Evolutionary conservation across 2,329 filamentous ascomycete genomes (phyloP).

Genomic region (Coleophoma eucalyptorum): DNA sequence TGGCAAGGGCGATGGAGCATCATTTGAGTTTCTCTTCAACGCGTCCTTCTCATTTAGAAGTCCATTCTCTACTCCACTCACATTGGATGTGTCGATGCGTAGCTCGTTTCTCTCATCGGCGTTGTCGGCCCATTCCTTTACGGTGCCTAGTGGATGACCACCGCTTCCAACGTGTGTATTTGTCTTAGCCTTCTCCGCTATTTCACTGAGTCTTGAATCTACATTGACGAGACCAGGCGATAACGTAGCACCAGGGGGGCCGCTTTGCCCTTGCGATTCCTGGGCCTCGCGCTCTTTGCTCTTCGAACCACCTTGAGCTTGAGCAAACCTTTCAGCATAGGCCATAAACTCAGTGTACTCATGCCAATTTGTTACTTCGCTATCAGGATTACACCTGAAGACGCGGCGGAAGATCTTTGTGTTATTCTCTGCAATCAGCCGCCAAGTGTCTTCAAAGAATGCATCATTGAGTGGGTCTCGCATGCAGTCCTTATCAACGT

Average conservation of each 20-base stretch:
- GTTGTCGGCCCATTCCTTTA: slow-evolving; percentile 21
- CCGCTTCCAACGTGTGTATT: slow-evolving; percentile 3
- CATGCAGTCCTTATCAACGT: slow-evolving; percentile 90
- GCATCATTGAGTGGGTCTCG: slow-evolving; percentile 76
- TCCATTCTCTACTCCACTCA: slow-evolving; percentile 9
- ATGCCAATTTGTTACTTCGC: slow-evolving; percentile 87
- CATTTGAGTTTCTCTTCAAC: slow-evolving; percentile 17
- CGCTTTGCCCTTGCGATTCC: slow-evolving; percentile 24
- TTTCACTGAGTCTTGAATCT: slow-evolving; percentile 12
- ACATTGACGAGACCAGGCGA: slow-evolving; percentile 7
- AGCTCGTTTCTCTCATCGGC: slow-evolving; percentile 16
- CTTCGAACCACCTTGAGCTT: slow-evolving; percentile 29
- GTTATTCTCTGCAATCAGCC: slow-evolving; percentile 84
- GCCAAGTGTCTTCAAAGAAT: slow-evolving; percentile 89
- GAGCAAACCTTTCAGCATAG: slow-evolving; percentile 72
- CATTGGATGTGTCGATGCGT: slow-evolving; percentile 10
- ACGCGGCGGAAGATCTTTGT: slow-evolving; percentile 91
- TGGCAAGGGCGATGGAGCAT: slow-evolving; percentile 38
- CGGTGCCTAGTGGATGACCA: slow-evolving; percentile 18
- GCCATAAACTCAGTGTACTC: slow-evolving; percentile 62
- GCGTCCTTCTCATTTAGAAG: slow-evolving; percentile 14
- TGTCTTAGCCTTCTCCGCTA: slow-evolving; percentile 19
- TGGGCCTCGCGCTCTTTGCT: slow-evolving; percentile 25
- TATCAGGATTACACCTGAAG: slow-evolving; percentile 96
- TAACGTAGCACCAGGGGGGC: slow-evolving; percentile 21